phyloP scores from a whole-genome alignment of 345 rosid genomes.

The Salix caprea region DNA sequence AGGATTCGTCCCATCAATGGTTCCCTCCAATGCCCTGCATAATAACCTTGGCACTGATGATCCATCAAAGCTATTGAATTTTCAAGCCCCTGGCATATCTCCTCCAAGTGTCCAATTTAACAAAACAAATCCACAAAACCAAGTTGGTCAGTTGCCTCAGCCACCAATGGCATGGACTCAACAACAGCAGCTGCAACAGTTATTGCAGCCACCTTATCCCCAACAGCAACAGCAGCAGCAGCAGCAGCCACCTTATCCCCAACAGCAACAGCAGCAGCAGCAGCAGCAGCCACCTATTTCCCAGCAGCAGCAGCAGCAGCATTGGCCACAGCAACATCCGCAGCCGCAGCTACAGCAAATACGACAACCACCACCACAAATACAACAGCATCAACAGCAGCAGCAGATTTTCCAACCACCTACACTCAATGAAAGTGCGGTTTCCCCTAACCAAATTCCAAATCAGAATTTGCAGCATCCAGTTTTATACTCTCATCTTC shows the following conservation, averaged over 20 bases:
- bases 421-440: constrained; percentile 41
- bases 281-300: constrained; percentile 14
- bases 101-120: constrained; percentile 56
- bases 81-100: constrained; percentile 60
- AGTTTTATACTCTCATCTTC: constrained; percentile 45
- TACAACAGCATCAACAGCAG: constrained; percentile 17
- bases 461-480: constrained; percentile 49
- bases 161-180: constrained; percentile 57
- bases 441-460: constrained; percentile 43
- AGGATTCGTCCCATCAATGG: constrained; percentile 55
- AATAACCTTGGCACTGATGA: constrained; percentile 58
- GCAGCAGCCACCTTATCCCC: constrained; percentile 37
- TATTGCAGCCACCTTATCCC: constrained; percentile 28
- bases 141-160: constrained; percentile 55
- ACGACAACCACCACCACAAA: background rate
- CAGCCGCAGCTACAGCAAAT: constrained; percentile 13
- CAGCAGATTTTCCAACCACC: constrained; percentile 43
- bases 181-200: constrained; percentile 63
- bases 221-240: constrained; percentile 9
- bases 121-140: constrained; percentile 53
- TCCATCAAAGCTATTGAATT: constrained; percentile 76
- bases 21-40: constrained; percentile 49
- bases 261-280: constrained; percentile 28
- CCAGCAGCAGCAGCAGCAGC: constrained; percentile 32
- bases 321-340: constrained; percentile 23